These are phyloP conservation scores for Lithocarpus polystachyus DNA, from an alignment of 306 rosid species.

Conservation along the genomic window DNA sequence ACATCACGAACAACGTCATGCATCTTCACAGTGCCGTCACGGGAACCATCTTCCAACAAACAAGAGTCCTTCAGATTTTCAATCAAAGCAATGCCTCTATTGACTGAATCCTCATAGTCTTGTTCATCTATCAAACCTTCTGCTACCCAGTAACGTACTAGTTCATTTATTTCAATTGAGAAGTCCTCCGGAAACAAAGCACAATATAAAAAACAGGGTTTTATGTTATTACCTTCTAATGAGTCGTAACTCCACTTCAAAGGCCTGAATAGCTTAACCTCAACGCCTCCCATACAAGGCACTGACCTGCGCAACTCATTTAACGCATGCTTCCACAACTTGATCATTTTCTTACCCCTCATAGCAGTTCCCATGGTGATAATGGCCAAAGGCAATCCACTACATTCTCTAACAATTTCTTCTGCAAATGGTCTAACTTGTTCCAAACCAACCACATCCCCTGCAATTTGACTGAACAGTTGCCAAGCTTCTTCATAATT, in stretches of 20 bases:
- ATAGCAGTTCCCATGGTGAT: conserved; percentile 16
- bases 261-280: neutral
- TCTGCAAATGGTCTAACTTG: conserved; percentile 5
- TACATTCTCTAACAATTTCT: conserved; percentile 16
- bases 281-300: neutral
- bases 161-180: conserved; percentile 14
- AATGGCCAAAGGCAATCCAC: conserved; percentile 18
- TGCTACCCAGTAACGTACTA: conserved; percentile 8
- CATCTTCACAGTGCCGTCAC: neutral
- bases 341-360: conserved; percentile 9
- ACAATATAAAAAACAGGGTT: neutral
- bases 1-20: neutral
- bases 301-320: neutral
- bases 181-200: neutral
- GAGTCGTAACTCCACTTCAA: conserved; percentile 1
- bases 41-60: neutral
- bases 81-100: conserved; percentile 19
- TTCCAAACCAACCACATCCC: conserved; percentile 9
- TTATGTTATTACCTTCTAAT: neutral
- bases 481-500: conserved; percentile 25
- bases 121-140: conserved; percentile 13
- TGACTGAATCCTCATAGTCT: no score
- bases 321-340: conserved; percentile 12
- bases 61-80: conserved; percentile 21
- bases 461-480: conserved; percentile 16